Base-by-base conservation (phyloP, 2,329 filamentous ascomycete species). In the Fusarium irregulare region DNA sequence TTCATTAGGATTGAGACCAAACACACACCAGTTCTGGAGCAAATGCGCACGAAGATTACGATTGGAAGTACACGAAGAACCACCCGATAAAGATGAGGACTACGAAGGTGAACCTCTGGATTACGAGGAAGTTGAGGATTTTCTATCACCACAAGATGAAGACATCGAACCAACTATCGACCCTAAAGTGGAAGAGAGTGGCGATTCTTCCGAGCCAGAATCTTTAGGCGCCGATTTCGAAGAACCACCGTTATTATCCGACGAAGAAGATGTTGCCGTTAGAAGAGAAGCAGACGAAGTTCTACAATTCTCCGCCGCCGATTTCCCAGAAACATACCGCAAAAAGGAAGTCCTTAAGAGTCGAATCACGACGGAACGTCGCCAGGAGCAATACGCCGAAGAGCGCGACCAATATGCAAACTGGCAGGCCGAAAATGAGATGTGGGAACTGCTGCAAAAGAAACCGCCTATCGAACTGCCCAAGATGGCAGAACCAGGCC, bases 11-110 rank as follows among this genome's bases (percentile, higher is more conserved):
- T 68, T 89, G 70, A 65, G 75, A 18, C 66, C 69, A 2, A 77
- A 84, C 56, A 76, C 78, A 2, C 68, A 73, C 1, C 71, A 78
- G 8, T 85, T 85, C 57, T 88, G 87, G 86, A 80, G 78, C 1
- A 78, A 74, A 16, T 83, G 81, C 32, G 82, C 87, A 9, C 80
- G 87, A 32, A 79, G 87, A 47, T 72, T 89, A 40, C 78, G 83
- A 7, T 71, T 89, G 6, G 78, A 83, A 18, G 83, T 89, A 6
- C 81, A 80, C 42, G 78, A 83, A 8, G 77, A 84, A 10, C 77
- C 73, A 10, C 71, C 62, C 7, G 46, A 57, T 18, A 64, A 49
- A 12, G 57, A 74, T 9, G 69, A 72, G n/a, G 75, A 75, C 50
- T 49, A 20, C 9, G 75, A 77, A 14, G 61, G 63, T 13, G 71